Base-by-base conservation (phyloP, 208 protist genomes). In the Porcisia deanei region DNA sequence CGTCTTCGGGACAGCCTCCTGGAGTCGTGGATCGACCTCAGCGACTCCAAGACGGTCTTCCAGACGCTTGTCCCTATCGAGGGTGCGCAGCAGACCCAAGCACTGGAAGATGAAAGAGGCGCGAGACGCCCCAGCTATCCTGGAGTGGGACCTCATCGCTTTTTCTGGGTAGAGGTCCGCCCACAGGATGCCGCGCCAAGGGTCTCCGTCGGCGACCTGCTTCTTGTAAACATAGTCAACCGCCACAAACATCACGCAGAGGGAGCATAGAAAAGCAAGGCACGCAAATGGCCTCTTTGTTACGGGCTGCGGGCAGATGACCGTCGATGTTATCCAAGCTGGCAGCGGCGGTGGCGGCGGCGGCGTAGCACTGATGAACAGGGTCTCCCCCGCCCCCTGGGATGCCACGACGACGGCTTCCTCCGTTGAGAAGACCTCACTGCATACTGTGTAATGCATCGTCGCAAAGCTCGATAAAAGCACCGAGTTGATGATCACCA, bases 181-280 rank as follows among this genome's bases (percentile, higher is more conserved):
- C 88, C 90, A 96, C 43, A 96, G 81, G 10, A 94, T 84, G n/a
- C 90, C 92, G 9, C 92, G 89, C 22, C 79, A 66, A 16, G 90
- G 88, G 76, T 96, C 86, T 54, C 87, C 92, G 41, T 85, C 85
- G 41, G 75, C 78, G 20, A 52, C 71, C 16, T 52, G 52, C 8
- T 65, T 52, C 81, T 94, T 96, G 79, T 94, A 96, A 25, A 70
- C 67, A 71, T 96, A 94, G 71, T 96, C 92, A 25, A 86, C 30
- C 1, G 55, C 37, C 2, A 94, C 79, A 57, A 94, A 94, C 34
- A 77, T 39, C 2, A 90, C n/a, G 68, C 85, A 83, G 22, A 92
- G 72, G 20, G 73, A 57, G 65, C 79, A 85, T 34, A 94, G 68
- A 16, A 88, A 80, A 8, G 55, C 43, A 39, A 93, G 67, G 49